These are phyloP conservation scores for Scytalidium lignicola DNA, from an alignment of 2,329 filamentous ascomycete genomes.

Conservation along the genomic window DNA sequence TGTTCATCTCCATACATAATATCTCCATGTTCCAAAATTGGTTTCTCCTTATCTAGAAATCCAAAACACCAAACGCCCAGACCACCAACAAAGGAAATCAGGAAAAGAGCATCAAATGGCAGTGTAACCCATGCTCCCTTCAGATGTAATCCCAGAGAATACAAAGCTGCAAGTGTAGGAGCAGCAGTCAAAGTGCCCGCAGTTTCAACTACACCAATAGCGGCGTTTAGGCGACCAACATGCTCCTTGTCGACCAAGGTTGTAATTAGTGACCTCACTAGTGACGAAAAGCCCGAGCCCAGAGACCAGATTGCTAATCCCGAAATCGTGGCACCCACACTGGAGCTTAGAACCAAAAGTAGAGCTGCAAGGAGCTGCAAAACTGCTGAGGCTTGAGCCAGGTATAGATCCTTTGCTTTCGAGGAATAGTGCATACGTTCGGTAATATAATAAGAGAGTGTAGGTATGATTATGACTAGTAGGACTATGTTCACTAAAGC, in stretches of 20 bases:
- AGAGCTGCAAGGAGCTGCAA: conserved; percentile 16
- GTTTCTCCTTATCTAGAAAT: conserved; percentile 3
- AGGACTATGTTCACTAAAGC: conserved; percentile 21
- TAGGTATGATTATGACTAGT: conserved; percentile 17
- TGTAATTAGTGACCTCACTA: conserved; percentile 19
- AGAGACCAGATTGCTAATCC: conserved; percentile 20
- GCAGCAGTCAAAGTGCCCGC: conserved; percentile 16
- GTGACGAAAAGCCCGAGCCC: conserved; percentile 17
- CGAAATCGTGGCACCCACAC: conserved; percentile 14
- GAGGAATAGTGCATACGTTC: conserved; percentile 11
- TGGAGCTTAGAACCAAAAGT: conserved; percentile 16
- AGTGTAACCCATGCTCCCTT: conserved; percentile 21
- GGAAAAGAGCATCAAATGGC: conserved; percentile 18
- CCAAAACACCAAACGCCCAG: conserved; percentile 16
- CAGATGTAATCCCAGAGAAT: conserved; percentile 18
- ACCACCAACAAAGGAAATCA: conserved; percentile 10
- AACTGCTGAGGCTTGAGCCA: conserved; percentile 16
- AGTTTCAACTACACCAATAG: conserved; percentile 21
- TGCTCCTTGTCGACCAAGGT: conserved; percentile 21
- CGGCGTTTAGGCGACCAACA: conserved; percentile 20
- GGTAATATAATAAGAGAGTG: conserved; percentile 16
- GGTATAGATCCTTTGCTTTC: conserved; percentile 18
- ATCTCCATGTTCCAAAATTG: not conserved
- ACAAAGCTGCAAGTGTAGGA: conserved; percentile 18
- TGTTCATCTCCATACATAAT: not conserved